Percentiles rank a stretch among this genome's conserved stretches.
phyloP scores from a whole-genome alignment of 2,329 filamentous ascomycete species.

The Septoria linicola region DNA sequence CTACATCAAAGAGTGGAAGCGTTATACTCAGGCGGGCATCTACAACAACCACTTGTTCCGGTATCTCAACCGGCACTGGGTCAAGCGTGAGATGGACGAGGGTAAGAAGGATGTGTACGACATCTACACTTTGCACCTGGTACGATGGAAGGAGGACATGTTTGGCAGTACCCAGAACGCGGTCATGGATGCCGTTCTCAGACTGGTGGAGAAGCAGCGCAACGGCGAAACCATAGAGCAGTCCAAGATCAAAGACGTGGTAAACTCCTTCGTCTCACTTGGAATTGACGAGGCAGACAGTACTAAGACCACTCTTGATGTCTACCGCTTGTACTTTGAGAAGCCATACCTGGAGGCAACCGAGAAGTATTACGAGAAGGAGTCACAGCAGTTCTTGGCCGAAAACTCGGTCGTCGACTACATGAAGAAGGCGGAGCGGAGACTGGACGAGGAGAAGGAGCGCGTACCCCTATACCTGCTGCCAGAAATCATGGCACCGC shows the following conservation, averaged over 20 bases:
- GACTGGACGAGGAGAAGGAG: constrained; percentile 89
- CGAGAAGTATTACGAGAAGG: constrained; percentile 79
- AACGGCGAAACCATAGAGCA: constrained; percentile 98
- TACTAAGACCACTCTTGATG: constrained; percentile 90
- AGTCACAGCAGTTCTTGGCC: constrained; percentile 90
- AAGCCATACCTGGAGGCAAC: constrained; percentile 86
- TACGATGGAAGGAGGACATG: constrained; percentile 91
- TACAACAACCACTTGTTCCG: constrained; percentile 97
- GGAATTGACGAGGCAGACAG: constrained; percentile 91
- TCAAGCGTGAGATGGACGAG: constrained; percentile 97
- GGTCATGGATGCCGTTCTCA: constrained; percentile 93
- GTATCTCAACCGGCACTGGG: constrained; percentile 97
- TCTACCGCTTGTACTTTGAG: constrained; percentile 92
- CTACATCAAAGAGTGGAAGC: constrained; percentile 95
- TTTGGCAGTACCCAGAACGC: constrained; percentile 80
- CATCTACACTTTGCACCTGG: constrained; percentile 93
- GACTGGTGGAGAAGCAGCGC: constrained; percentile 93
- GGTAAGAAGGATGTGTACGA: constrained; percentile 98
- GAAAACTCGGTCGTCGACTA: constrained; percentile 98
- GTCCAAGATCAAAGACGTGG: constrained; percentile 92
- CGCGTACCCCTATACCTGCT: constrained; percentile 90
- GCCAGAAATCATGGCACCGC: constrained; percentile 76
- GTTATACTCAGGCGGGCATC: constrained; percentile 92
- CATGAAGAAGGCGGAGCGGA: constrained; percentile 97
- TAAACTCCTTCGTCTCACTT: constrained; percentile 91